Percentiles rank a stretch among this genome's conserved stretches.
Evolutionary conservation across 495 filamentous ascomycete genomes (phyloP).

Genomic region (Viridothelium virens): DNA sequence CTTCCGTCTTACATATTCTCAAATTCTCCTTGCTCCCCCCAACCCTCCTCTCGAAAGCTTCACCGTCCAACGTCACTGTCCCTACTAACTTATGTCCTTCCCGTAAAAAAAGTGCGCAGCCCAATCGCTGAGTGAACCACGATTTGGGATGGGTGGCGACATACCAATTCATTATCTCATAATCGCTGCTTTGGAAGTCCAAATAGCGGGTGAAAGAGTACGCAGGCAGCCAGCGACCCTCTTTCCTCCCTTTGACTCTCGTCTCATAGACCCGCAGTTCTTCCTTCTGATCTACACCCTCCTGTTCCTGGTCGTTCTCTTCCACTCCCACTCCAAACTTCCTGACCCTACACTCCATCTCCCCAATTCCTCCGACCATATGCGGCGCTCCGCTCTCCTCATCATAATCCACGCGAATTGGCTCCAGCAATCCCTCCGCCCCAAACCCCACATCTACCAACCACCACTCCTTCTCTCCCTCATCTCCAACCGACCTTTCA

Average conservation of each 20-base stretch:
- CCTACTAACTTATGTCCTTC: slow-evolving; percentile 43
- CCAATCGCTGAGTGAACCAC: slow-evolving; percentile 44
- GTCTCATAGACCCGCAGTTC: slow-evolving; percentile 59
- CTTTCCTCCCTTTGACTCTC: slow-evolving; percentile 34
- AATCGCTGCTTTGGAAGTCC: slow-evolving; percentile 57
- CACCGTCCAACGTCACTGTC: slow-evolving; percentile 49
- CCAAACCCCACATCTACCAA: slow-evolving; percentile 70
- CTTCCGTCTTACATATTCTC: slow-evolving; percentile 27
- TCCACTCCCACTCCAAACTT: slow-evolving; percentile 10
- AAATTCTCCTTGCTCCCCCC: slow-evolving; percentile 38
- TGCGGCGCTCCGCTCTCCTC: neutral
- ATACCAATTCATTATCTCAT: slow-evolving; percentile 56
- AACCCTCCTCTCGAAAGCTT: slow-evolving; percentile 52
- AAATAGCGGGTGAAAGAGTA: slow-evolving; percentile 51
- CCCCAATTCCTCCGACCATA: neutral
- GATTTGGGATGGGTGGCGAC: slow-evolving; percentile 41
- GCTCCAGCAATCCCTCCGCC: slow-evolving; percentile 49
- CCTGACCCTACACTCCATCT: neutral
- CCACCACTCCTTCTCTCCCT: slow-evolving; percentile 40
- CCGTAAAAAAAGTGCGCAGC: slow-evolving; percentile 51
- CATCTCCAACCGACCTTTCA: no score
- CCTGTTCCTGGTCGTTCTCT: slow-evolving; percentile 29
- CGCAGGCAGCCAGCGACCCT: slow-evolving; percentile 45
- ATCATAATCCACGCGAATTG: slow-evolving; percentile 35
- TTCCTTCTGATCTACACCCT: slow-evolving; percentile 39